phyloP scores from a whole-genome alignment of 768 basidiomycete genomes.

The Lanmaoa pseudosensibilis region DNA sequence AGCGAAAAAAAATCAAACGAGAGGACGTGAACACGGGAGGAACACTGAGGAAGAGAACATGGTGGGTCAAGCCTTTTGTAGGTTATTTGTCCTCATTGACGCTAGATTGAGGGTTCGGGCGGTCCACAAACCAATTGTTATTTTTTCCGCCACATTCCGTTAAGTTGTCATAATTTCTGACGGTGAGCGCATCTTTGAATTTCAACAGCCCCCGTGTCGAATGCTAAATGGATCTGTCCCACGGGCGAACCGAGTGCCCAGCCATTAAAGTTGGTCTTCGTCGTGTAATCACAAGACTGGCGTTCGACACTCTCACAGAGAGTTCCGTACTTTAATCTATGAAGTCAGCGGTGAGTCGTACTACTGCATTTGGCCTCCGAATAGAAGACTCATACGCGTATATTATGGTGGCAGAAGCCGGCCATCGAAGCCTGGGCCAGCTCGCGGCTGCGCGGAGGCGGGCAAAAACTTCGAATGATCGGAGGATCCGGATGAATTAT shows the following conservation, averaged over 20 bases:
- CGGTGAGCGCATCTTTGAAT: neutral
- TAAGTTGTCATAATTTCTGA: slow-evolving; percentile 9
- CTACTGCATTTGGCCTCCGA: neutral
- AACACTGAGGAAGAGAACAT: slow-evolving; percentile 18
- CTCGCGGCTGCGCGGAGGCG: neutral
- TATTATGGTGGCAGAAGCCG: neutral
- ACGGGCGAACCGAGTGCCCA: neutral
- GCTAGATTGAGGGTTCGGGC: slow-evolving; percentile 20
- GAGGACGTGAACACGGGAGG: slow-evolving; percentile 30
- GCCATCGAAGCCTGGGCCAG: neutral
- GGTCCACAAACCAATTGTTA: slow-evolving; percentile 12
- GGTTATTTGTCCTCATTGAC: slow-evolving; percentile 36
- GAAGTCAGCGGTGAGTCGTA: too few relatives aligned
- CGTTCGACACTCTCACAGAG: neutral
- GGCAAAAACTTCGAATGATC: neutral
- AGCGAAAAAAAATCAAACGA: slow-evolving; percentile 21
- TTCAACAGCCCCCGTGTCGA: neutral
- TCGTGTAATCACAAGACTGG: neutral
- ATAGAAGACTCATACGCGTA: neutral
- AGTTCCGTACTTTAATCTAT: neutral
- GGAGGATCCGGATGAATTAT: slow-evolving; percentile 2
- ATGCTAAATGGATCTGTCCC: neutral
- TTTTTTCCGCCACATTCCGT: slow-evolving; percentile 20
- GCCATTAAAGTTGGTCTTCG: neutral
- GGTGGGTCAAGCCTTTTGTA: slow-evolving; percentile 27